Percentiles rank a stretch among this genome's conserved stretches.
Conservation (phyloP, 2,329 filamentous ascomycete species). For the Pseudogymnoascus sp. region DNA sequence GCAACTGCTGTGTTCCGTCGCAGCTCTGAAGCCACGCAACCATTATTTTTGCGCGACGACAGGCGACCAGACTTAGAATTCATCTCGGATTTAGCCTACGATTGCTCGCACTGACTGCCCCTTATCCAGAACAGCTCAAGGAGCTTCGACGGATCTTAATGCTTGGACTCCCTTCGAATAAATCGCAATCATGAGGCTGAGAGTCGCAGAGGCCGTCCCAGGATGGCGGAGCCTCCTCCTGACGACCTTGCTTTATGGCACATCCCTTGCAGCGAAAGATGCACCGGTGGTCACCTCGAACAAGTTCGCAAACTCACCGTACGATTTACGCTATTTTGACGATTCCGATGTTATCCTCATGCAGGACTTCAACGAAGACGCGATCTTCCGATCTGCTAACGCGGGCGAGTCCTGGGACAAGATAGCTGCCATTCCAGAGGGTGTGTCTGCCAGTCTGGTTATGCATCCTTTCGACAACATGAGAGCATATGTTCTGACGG, state of each 20-base stretch:
- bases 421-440: slow-evolving; percentile 57
- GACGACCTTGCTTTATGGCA: slow-evolving; percentile 22
- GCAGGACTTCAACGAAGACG: slow-evolving; percentile 55
- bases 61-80: neutral
- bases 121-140: slow-evolving; percentile 7
- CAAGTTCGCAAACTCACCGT: slow-evolving; percentile 58
- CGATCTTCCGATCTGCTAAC: slow-evolving; percentile 71
- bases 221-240: slow-evolving; percentile 27
- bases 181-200: slow-evolving; percentile 29
- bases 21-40: slow-evolving; percentile 10
- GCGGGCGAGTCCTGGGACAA: slow-evolving; percentile 71
- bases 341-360: slow-evolving; percentile 77
- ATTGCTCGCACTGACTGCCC: neutral
- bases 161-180: slow-evolving; percentile 19
- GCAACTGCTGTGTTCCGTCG: neutral
- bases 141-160: slow-evolving; percentile 23
- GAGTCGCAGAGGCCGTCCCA: slow-evolving; percentile 16
- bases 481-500: slow-evolving; percentile 73
- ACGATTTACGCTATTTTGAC: slow-evolving; percentile 79
- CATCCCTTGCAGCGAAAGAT: slow-evolving; percentile 27
- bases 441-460: slow-evolving; percentile 54
- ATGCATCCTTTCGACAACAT: slow-evolving; percentile 73
- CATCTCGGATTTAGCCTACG: neutral
- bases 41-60: neutral
- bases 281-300: slow-evolving; percentile 58